phyloP scores from a whole-genome alignment of 768 basidiomycete genomes.

The Amanita brunnescens region DNA sequence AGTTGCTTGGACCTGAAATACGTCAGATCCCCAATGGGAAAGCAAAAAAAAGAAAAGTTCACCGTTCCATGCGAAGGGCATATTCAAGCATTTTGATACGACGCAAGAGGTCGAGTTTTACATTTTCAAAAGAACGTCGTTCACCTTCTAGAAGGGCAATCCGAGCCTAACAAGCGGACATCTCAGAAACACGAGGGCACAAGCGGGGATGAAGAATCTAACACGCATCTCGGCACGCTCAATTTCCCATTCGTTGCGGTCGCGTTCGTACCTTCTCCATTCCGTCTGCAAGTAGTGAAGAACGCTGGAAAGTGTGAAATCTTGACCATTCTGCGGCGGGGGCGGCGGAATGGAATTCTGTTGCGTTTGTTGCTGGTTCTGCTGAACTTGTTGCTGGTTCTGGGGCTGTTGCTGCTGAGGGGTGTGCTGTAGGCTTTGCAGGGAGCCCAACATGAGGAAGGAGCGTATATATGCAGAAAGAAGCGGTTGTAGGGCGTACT shows the following conservation, averaged over 20 bases:
- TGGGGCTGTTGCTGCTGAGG: constrained; percentile 53
- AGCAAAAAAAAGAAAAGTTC: constrained; percentile 19
- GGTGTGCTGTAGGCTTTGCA: constrained; percentile 54
- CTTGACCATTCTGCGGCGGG: constrained; percentile 80
- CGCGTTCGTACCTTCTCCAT: constrained; percentile 96
- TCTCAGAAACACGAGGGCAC: constrained; percentile 23
- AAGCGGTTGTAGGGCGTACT: not conserved
- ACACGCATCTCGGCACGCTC: constrained; percentile 99
- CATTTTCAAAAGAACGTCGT: constrained; percentile 93
- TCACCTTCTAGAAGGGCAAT: constrained; percentile 97
- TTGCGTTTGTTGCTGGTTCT: constrained; percentile 45
- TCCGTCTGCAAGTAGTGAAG: constrained; percentile 97
- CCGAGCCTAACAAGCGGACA: constrained; percentile 55
- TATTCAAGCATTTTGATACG: constrained; percentile 99
- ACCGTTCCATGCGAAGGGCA: constrained; percentile 95
- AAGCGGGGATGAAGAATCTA: constrained; percentile 25
- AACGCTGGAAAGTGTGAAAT: constrained; percentile 88
- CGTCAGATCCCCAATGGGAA: constrained; percentile 25
- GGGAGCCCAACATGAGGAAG: constrained; percentile 66
- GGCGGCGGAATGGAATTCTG: constrained; percentile 58
- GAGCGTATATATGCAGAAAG: constrained; percentile 17
- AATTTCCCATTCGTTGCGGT: constrained; percentile 99
- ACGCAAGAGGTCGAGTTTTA: constrained; percentile 90
- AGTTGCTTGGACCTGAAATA: constrained; percentile 72
- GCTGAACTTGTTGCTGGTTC: constrained; percentile 49